A percentile compares a stretch with the other conserved stretches of the same genome.
These are phyloP conservation scores for Glycyrrhiza uralensis DNA, from an alignment of 306 rosid genomes.

Conservation along the genomic window DNA sequence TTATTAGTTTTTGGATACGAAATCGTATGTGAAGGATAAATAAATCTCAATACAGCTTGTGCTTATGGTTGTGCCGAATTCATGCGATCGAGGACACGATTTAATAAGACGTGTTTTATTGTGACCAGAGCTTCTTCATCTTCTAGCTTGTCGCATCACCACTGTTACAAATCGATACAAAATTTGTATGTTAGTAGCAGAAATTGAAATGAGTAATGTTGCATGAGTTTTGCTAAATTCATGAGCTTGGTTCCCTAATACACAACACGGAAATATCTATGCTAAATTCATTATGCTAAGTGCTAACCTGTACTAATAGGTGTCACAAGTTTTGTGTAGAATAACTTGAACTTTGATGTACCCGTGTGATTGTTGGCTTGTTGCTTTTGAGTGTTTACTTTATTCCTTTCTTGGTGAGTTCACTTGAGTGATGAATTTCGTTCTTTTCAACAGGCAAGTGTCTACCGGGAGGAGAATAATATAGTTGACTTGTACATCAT, in stretches of 20 bases:
- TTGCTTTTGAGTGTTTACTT: slow-evolving; percentile 2
- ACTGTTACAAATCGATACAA: background rate
- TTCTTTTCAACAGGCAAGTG: slow-evolving; percentile 57
- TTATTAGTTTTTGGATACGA: background rate
- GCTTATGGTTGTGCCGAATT: background rate
- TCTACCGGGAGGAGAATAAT: slow-evolving; percentile 83
- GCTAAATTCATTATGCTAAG: background rate
- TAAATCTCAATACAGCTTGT: background rate
- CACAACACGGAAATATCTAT: background rate
- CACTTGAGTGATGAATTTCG: background rate
- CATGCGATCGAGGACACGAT: background rate
- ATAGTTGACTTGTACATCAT: slow-evolving; percentile 82
- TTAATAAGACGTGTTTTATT: background rate
- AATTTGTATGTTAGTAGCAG: background rate
- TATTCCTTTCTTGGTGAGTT: slow-evolving; percentile 17
- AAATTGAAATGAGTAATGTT: background rate
- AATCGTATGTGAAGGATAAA: background rate
- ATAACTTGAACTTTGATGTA: slow-evolving; percentile 4
- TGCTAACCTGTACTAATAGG: background rate
- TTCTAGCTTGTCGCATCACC: background rate
- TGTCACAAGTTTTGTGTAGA: background rate
- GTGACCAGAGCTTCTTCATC: background rate
- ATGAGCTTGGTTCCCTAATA: background rate
- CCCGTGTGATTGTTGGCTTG: background rate
- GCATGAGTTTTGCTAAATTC: too few species aligned